Evolutionary conservation across 2,329 filamentous ascomycete species (phyloP).

Genomic region (Xylariaceae sp.): DNA sequence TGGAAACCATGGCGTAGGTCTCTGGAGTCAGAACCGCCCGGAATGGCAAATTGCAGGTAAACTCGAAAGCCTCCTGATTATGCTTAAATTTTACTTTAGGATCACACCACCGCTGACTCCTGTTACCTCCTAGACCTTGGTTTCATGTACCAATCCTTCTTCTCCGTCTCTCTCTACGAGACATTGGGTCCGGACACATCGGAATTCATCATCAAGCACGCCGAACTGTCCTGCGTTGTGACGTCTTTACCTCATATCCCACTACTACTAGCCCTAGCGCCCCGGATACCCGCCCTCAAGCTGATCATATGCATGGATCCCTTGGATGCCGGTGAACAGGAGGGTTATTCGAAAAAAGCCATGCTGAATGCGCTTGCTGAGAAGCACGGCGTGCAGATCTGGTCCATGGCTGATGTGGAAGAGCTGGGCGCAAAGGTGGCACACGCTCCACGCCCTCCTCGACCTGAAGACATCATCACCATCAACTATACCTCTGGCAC

Average conservation of each 20-base stretch:
- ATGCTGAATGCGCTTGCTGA: conserved; percentile 72
- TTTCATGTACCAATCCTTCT: conserved; percentile 81
- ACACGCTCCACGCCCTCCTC: conserved; percentile 66
- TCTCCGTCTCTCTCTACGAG: conserved; percentile 91
- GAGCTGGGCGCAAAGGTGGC: conserved; percentile 69
- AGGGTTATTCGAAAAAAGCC: conserved; percentile 73
- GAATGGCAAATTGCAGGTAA: conserved; percentile 82
- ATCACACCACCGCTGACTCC: neutral
- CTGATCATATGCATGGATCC: conserved; percentile 83
- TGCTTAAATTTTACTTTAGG: neutral
- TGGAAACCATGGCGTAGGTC: conserved; percentile 67
- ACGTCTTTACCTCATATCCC: conserved; percentile 79
- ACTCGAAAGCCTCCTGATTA: conserved; percentile 18
- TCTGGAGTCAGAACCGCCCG: conserved; percentile 84
- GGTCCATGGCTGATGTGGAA: conserved; percentile 78
- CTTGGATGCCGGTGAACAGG: conserved; percentile 72
- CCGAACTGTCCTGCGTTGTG: conserved; percentile 69
- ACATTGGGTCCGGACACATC: conserved; percentile 87
- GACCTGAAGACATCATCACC: conserved; percentile 73
- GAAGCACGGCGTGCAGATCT: conserved; percentile 71
- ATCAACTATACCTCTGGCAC: conserved; percentile 91
- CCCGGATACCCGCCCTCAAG: conserved; percentile 77
- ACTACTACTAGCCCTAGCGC: conserved; percentile 71
- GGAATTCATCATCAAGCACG: conserved; percentile 94
- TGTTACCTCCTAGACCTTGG: conserved; percentile 62